Base-by-base conservation (phyloP, 495 filamentous ascomycete species). In the Thozetella sp. region DNA sequence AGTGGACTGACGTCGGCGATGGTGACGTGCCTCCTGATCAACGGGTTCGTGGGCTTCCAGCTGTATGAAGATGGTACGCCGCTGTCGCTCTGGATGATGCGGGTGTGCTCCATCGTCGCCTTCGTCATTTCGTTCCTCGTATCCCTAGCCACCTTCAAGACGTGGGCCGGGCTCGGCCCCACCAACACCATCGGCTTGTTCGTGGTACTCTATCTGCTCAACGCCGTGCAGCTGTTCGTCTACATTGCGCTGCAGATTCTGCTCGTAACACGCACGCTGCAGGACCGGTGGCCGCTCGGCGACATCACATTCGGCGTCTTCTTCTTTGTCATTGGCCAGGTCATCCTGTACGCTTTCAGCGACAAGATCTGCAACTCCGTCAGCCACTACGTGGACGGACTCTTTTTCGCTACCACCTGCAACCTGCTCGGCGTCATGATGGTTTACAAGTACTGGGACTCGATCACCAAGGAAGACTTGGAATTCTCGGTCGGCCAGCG, bases 381-480 rank as follows among this genome's bases (percentile, higher is more conserved):
- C 45, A 90, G 93, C 71, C 95, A 99, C 71, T 99, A 97, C 65
- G 70, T 99, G 51, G 95, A 99, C 69, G 95, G 94, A 0, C 77
- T 98, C 34, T 97, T 99, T 76, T 95, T 99, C 69, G 90, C 93
- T 15, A 96, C 93, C 0, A 88, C 93, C 62, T 94, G 91, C 77
- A 98, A 99, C 69, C 77, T 99, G 27, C 81, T 98, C 11, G 94
- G 88, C 1, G 94, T 98, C 54, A 99, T 99, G 95, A 99, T 99
- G 95, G 89, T 98, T 12, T 99, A 99, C 83, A 99, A 99, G 93
- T 98, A 96, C 81, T 99, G 95, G 95, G 95, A 99, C 72, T 97
- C 94, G 24, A 98, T 99, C 76, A 99, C 95, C 51, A 93, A 90
- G 68, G 95, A 98, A 79, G 95, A 99, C 71, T 86, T 99, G 57